phyloP scores from a whole-genome alignment of 257 asterid genomes.

The Solanum paucissectum region DNA sequence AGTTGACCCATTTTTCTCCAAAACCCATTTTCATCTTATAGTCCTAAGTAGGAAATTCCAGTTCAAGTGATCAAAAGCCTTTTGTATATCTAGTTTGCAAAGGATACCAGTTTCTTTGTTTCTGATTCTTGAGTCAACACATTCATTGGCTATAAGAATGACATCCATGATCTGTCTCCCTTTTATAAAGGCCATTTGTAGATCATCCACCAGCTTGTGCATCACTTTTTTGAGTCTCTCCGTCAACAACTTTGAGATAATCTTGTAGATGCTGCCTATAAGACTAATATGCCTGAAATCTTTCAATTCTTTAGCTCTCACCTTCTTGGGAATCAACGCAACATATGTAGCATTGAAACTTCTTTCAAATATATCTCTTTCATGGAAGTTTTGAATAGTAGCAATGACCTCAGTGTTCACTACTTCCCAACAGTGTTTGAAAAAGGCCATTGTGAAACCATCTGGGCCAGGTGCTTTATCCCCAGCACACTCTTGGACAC shows the following conservation, averaged over 20 bases:
- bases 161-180: not conserved
- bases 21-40: not conserved
- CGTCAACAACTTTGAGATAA: not conserved
- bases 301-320: not conserved
- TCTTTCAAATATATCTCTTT: not conserved
- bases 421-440: not conserved
- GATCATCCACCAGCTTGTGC: not conserved
- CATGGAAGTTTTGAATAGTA: not conserved
- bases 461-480: not conserved
- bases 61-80: not conserved
- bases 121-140: not conserved
- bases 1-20: not conserved
- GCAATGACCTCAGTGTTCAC: not conserved
- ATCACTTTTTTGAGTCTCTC: not conserved
- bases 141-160: not conserved
- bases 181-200: not conserved
- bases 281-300: not conserved
- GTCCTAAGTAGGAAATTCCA: not conserved
- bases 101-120: not conserved
- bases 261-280: not conserved
- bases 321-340: not conserved
- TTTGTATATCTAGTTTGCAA: not conserved
- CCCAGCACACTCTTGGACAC: not conserved
- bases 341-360: not conserved
- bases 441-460: not conserved